Percentiles rank a stretch among this genome's conserved stretches.
These are phyloP conservation scores for Dianthus caryophyllus DNA, from an alignment of 148 eudicot genomes.

Conservation along the genomic window DNA sequence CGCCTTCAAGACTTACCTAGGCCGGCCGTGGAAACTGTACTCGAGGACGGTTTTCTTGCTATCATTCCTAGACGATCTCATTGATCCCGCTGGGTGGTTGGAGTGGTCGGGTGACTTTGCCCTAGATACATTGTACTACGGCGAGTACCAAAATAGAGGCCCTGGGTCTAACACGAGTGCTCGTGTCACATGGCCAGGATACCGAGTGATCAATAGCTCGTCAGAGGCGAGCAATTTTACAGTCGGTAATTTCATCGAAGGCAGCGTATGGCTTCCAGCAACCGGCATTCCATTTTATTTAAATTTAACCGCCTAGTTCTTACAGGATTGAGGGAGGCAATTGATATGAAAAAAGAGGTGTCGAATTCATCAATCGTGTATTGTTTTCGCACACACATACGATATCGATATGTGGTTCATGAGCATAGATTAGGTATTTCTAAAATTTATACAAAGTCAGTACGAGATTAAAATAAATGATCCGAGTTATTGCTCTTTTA, in stretches of 20 bases:
- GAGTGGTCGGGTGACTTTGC: slow-evolving; percentile 75
- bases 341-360: neutral
- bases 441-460: too few relatives aligned
- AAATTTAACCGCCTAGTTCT: slow-evolving; percentile 33
- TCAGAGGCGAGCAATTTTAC: slow-evolving; percentile 58
- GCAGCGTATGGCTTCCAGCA: slow-evolving; percentile 56
- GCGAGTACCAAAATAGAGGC: slow-evolving; percentile 71
- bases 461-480: too few relatives aligned
- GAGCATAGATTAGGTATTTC: too few relatives aligned
- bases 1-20: slow-evolving; percentile 41
- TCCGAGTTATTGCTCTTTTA: too few relatives aligned
- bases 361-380: neutral
- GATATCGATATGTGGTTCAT: too few relatives aligned
- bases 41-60: slow-evolving; percentile 57
- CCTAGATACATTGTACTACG: slow-evolving; percentile 51
- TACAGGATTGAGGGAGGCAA: neutral
- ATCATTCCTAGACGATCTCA: slow-evolving; percentile 43
- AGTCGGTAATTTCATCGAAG: slow-evolving; percentile 57
- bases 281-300: slow-evolving; percentile 43
- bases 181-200: slow-evolving; percentile 83
- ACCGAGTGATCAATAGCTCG: slow-evolving; percentile 33
- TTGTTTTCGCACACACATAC: too few relatives aligned
- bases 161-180: slow-evolving; percentile 59
- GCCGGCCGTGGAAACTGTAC: slow-evolving; percentile 73
- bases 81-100: slow-evolving; percentile 69